Conservation (phyloP, 768 basidiomycete genomes). For the Termitomyces sp. region DNA sequence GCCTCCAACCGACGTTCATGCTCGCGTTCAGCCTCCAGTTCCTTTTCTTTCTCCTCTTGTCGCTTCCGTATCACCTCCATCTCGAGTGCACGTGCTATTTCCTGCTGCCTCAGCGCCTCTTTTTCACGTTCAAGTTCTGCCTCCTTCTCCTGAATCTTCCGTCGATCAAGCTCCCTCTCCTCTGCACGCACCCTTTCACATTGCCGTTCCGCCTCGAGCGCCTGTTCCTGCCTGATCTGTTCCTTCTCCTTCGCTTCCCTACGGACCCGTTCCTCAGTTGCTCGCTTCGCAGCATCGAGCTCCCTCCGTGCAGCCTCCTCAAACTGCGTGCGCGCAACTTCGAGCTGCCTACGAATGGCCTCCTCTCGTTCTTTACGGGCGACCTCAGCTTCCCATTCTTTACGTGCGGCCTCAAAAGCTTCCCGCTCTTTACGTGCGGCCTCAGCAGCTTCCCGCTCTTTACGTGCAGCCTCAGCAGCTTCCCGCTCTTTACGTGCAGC, state of each 20-base stretch:
- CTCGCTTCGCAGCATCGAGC: neutral
- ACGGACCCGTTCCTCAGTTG: neutral
- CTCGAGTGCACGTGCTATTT: conserved; percentile 1
- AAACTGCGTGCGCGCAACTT: too few species aligned
- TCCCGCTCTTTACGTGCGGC: neutral
- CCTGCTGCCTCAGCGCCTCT: conserved; percentile 15
- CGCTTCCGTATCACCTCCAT: neutral
- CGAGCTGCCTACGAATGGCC: too few species aligned
- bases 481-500: neutral
- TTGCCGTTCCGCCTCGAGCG: conserved; percentile 4
- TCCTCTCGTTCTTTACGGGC: neutral
- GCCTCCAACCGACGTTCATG: conserved; percentile 8
- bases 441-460: neutral
- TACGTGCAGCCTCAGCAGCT: neutral
- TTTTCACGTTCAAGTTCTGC: conserved; percentile 12
- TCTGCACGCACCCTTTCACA: conserved; percentile 7
- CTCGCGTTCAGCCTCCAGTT: conserved; percentile 16
- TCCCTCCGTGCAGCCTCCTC: neutral
- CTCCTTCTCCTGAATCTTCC: conserved; percentile 4
- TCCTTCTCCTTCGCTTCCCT: conserved; percentile 7
- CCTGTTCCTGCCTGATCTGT: conserved; percentile 3
- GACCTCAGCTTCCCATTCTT: neutral
- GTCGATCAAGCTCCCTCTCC: conserved; percentile 12
- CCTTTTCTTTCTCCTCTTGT: conserved; percentile 3
- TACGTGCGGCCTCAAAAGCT: neutral